Evolutionary conservation across 345 rosid genomes (phyloP), one percentile per base, ranked within the genome.

Genomic region (Rubroshorea leprosula): DNA sequence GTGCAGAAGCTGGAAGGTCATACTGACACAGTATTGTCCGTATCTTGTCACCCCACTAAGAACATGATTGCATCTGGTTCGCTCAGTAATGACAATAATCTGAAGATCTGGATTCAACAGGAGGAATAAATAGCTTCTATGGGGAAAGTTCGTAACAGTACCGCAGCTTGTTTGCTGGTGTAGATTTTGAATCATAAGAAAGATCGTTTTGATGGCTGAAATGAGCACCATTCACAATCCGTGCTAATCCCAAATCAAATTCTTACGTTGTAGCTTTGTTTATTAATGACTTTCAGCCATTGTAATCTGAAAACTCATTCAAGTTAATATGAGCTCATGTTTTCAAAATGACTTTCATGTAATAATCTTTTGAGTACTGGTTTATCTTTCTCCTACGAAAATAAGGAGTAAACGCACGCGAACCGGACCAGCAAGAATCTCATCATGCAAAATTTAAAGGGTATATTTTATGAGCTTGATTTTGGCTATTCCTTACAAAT

Each of bases 1-100:
- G 80, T 89, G 65, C 99, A 93, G 81, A 93, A 85, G 74, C 74
- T 93, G 72, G 94, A 93, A 76, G 96, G 97, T 48, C 99, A 93
- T 54, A 83, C 80, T 10, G 99, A 89, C 64, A 59, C 86, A 0
- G 95, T 89, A 43, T 69, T 89, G 69, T 80, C 81, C 7, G 95
- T 93, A 24, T 80, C 97, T 22, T 93, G 92, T 57, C 96, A 89
- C 62, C 97, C 97, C 0, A 78, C 71, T 0, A 80, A 83, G 73
- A 93, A 83, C 75, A 64, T 89, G 72, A 87, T 93, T 0, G 96
- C 97, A 24, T 93, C 99, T 19, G 96, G 84, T 44, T 84, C 96
- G 8, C 85, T 89, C 1, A 83, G 79, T 51, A 78, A 73, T 57
- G 99, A 89, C 80, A 83, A 80, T 67, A 72, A 84, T 18, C 67